Percentiles rank a stretch among this genome's conserved stretches.
These are phyloP conservation scores for Poterioochromonas sp. DNA, from an alignment of 352 stramenopile genomes.

Conservation along the genomic window DNA sequence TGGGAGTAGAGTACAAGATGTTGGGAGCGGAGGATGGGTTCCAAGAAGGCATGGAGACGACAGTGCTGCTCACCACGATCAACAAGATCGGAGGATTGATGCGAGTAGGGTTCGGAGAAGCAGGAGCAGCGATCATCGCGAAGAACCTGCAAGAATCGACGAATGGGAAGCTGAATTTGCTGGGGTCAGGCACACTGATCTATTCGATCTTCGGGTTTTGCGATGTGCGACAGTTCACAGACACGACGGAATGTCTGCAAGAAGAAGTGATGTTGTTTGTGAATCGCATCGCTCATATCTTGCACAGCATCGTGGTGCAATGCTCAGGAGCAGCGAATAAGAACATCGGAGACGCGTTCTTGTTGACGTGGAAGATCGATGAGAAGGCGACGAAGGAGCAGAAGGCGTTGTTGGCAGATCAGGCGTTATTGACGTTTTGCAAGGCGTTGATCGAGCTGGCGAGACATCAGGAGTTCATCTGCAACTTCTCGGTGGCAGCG, in stretches of 20 bases:
- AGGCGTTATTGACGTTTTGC: constrained; percentile 68
- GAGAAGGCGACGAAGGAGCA: constrained; percentile 30
- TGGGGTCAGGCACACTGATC: constrained; percentile 70
- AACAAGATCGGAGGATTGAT: constrained; percentile 82
- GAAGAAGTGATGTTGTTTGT: constrained; percentile 78
- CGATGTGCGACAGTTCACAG: constrained; percentile 71
- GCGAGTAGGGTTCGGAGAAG: constrained; percentile 73
- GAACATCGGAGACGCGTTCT: constrained; percentile 76
- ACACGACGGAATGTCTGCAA: constrained; percentile 72
- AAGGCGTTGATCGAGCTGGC: constrained; percentile 78
- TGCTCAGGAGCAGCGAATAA: constrained; percentile 66
- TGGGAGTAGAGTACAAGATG: constrained; percentile 54
- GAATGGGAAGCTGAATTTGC: constrained; percentile 73
- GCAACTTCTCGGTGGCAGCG: constrained; percentile 48
- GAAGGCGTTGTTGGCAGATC: constrained; percentile 68
- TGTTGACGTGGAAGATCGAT: constrained; percentile 66
- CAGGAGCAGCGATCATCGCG: constrained; percentile 87
- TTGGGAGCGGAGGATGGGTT: constrained; percentile 52
- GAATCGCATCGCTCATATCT: constrained; percentile 63
- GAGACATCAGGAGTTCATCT: constrained; percentile 48
- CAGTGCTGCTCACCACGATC: constrained; percentile 86
- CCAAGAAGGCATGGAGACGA: constrained; percentile 72
- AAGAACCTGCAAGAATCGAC: constrained; percentile 77
- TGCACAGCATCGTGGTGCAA: constrained; percentile 59
- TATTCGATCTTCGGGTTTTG: constrained; percentile 70